These are phyloP conservation scores for Cystobasidiaceae sp. DNA, from an alignment of 1,284 basidiomycete species.

Conservation along the genomic window DNA sequence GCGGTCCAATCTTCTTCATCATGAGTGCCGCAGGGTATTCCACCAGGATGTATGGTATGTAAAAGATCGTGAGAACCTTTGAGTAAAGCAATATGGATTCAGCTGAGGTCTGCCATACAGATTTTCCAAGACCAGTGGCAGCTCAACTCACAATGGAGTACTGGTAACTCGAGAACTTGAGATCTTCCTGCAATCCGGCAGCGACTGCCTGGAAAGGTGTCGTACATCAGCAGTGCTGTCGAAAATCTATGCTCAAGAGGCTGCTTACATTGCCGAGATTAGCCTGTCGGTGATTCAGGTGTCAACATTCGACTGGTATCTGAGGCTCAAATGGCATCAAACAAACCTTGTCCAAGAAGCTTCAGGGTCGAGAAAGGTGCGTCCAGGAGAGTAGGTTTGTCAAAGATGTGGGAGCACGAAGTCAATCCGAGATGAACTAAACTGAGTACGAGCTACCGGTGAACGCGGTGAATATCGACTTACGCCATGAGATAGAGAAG, in stretches of 20 bases:
- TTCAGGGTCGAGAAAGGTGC: too few relatives aligned
- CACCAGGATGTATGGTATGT: slow-evolving; percentile 14
- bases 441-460: not conserved
- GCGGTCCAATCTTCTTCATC: slow-evolving; percentile 11
- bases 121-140: too few relatives aligned
- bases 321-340: too few relatives aligned
- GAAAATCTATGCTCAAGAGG: not conserved
- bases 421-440: too few relatives aligned
- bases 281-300: not conserved
- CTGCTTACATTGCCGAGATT: slow-evolving; percentile 9
- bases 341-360: slow-evolving; percentile 12
- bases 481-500: slow-evolving; percentile 18
- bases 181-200: slow-evolving; percentile 1
- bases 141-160: slow-evolving; percentile 4
- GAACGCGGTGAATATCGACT: not conserved
- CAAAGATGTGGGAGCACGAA: too few relatives aligned
- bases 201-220: not conserved
- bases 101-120: too few relatives aligned
- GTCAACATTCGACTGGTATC: not conserved
- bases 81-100: too few relatives aligned
- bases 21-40: slow-evolving; percentile 5
- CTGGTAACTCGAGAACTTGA: not conserved
- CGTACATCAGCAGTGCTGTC: not conserved
- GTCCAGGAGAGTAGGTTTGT: too few relatives aligned
- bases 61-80: slow-evolving; percentile 3